Evolutionary conservation across 164 flowering plant genomes (phyloP).

Genomic region (Hamamelis virginiana): DNA sequence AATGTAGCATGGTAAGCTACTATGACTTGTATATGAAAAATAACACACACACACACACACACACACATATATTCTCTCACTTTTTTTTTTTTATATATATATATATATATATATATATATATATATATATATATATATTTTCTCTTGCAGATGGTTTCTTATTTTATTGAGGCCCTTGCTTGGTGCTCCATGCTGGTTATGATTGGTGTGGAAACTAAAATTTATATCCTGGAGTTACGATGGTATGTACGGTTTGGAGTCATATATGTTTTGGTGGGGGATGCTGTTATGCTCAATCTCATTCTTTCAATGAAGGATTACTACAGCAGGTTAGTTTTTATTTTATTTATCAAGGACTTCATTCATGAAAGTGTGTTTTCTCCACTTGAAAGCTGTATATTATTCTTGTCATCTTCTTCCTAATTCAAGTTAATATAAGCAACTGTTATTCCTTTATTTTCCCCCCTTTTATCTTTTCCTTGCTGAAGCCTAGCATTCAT

Average conservation of each 20-base stretch:
- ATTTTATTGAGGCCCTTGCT: slow-evolving; percentile 64
- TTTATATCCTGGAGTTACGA: slow-evolving; percentile 72
- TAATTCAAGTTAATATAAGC: too few species aligned
- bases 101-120: too few species aligned
- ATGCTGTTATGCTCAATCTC: slow-evolving; percentile 71
- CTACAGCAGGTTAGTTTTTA: slow-evolving; percentile 49
- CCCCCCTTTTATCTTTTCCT: too few species aligned
- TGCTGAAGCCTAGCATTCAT: too few species aligned
- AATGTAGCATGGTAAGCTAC: not conserved
- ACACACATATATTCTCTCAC: too few species aligned
- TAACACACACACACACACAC: too few species aligned
- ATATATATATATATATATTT: too few species aligned
- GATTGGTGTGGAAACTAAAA: slow-evolving; percentile 68
- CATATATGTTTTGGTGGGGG: slow-evolving; percentile 73
- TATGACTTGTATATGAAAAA: not conserved
- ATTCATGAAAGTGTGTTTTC: not conserved
- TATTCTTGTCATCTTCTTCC: too few species aligned
- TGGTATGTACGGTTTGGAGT: slow-evolving; percentile 91
- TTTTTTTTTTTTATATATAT: too few species aligned
- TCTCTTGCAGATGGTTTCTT: slow-evolving; percentile 51
- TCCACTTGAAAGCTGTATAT: not conserved
- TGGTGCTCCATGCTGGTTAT: slow-evolving; percentile 77
- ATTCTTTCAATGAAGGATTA: slow-evolving; percentile 53
- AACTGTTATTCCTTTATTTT: too few species aligned
- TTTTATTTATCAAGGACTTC: not conserved